phyloP scores from a whole-genome alignment of 202 grass and related monocot species.

The Dendrocalamus latiflorus region DNA sequence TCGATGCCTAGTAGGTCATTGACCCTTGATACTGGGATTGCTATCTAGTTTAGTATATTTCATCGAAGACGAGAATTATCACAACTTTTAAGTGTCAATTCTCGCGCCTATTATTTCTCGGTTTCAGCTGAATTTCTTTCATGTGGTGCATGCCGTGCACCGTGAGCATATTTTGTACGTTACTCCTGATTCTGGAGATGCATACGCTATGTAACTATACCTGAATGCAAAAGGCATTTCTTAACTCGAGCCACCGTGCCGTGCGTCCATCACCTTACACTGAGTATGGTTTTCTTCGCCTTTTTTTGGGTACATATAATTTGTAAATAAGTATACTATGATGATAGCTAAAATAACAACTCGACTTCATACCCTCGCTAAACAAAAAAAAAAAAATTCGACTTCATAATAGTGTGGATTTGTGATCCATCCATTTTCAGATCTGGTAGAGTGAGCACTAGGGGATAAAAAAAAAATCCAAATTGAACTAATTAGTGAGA shows the following conservation, averaged over 20 bases:
- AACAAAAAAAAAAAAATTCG: not conserved
- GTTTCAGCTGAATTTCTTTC: not conserved
- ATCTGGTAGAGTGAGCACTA: not conserved
- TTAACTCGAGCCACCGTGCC: not conserved
- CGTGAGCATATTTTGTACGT: too few species aligned
- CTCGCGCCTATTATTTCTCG: slow-evolving; percentile 27
- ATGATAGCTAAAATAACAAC: not conserved
- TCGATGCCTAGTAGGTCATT: slow-evolving; percentile 41
- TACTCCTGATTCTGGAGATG: slow-evolving; percentile 37
- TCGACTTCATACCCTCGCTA: too few species aligned
- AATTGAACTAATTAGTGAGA: too few species aligned
- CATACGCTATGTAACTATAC: slow-evolving; percentile 21
- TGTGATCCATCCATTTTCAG: not conserved
- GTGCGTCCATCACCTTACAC: not conserved
- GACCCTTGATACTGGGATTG: slow-evolving; percentile 28
- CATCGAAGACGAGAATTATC: slow-evolving; percentile 53
- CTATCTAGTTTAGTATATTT: slow-evolving; percentile 51
- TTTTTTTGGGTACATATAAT: not conserved
- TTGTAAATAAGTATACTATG: too few species aligned
- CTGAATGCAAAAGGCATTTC: slow-evolving; percentile 22
- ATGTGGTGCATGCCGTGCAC: not conserved
- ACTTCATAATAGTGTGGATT: not conserved
- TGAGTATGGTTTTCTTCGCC: not conserved
- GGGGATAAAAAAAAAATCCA: too few species aligned
- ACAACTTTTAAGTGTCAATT: slow-evolving; percentile 66